A percentile compares a stretch with the other conserved stretches of the same genome.
These are phyloP conservation scores for Citropsis articulata DNA, from an alignment of 345 rosid species.

Conservation along the genomic window DNA sequence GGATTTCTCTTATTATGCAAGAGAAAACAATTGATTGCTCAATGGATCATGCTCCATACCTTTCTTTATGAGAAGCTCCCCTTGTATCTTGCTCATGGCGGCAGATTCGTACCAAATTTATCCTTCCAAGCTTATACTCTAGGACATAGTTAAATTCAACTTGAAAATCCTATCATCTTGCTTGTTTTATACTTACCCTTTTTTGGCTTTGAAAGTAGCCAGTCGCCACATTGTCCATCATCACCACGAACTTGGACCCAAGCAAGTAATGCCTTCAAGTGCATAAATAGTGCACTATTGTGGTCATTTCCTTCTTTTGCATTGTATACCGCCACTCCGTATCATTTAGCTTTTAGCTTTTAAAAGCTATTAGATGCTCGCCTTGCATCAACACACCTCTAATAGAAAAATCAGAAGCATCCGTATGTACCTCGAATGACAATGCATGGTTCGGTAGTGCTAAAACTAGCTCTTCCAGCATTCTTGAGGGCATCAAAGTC, in stretches of 20 bases:
- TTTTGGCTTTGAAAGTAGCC: background rate
- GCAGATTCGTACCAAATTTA: background rate
- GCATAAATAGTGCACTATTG: background rate
- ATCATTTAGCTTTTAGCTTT: background rate
- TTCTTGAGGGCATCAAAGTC: background rate
- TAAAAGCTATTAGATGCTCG: background rate
- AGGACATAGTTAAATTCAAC: no score
- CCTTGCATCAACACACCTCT: background rate
- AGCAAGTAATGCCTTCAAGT: background rate
- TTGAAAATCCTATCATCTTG: no score
- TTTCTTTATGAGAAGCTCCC: background rate
- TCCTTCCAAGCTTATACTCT: no score
- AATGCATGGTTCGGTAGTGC: background rate
- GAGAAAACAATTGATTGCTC: background rate
- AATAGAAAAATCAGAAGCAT: background rate
- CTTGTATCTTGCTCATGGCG: no score
- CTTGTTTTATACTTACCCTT: background rate
- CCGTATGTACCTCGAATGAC: fast-evolving
- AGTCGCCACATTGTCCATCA: fast-evolving
- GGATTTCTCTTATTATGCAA: background rate
- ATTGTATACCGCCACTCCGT: fast-evolving
- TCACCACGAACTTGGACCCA: background rate
- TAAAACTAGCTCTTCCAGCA: background rate
- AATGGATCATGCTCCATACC: background rate
- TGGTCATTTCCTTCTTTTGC: background rate